Base-by-base conservation (phyloP, 2,329 filamentous ascomycete species). In the Xylaria digitata region DNA sequence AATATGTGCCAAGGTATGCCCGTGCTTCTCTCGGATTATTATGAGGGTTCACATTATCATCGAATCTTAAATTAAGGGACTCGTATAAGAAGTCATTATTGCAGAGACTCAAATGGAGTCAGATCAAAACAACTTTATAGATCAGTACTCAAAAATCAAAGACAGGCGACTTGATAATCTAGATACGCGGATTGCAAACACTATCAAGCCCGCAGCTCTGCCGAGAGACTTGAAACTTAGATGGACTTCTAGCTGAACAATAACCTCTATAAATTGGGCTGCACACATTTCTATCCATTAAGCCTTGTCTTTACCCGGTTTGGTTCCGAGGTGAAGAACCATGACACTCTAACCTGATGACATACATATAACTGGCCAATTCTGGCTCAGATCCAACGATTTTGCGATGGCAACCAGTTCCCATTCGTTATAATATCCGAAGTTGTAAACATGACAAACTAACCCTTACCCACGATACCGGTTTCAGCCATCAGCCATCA, bases 241-340 rank as follows among this genome's bases (percentile, higher is more conserved):
- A n/a, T n/a, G 4, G 32, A 23, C 5, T 23, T 26, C n/a, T 40
- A n/a, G 42, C 45, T 57, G 19, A 57, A 34, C n/a, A 6, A 48
- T 45, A 32, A 5, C n/a, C 42, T 15, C 19, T 13, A 26, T 32
- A n/a, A 60, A 48, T 53, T 55, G 21, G 8, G 32, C 37, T 67
- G n/a, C 61, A 13, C 56, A 67, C 65, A 32, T 43, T 57, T 57
- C 4, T 61, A 45, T 52, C 61, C 40, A 65, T 67, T 65, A 67
- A 61, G 6, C 40, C 40, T 17, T 26, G 13, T 13, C 34, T 48
- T 40, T 32, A 30, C 23, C 26, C 13, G 5, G 19, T 19, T n/a
- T 23, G n/a, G 21, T 49, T 17, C 8, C 17, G 2, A 34, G 19
- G 43, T 6, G 37, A 42, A 64, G 37, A 49, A 40, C 2, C 26